Evolutionary conservation across 768 basidiomycete genomes (phyloP).

Genomic region (Tricholoma matsutake): DNA sequence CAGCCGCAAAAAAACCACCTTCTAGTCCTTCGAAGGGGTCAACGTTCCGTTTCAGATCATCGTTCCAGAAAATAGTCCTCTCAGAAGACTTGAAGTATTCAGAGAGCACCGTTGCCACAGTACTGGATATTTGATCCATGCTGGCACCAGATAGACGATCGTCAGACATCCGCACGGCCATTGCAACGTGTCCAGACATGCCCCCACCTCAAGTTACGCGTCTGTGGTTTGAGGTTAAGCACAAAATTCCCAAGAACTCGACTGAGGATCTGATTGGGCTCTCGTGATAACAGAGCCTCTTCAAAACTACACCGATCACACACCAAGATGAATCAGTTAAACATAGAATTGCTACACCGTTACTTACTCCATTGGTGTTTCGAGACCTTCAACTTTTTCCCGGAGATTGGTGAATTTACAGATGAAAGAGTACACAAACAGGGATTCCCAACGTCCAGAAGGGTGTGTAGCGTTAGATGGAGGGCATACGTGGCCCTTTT

Average conservation of each 20-base stretch:
- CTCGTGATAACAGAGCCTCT: conserved; percentile 69
- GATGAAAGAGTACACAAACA: conserved; percentile 85
- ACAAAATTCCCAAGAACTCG: conserved; percentile 74
- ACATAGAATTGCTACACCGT: conserved; percentile 14
- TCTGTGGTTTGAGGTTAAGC: conserved; percentile 78
- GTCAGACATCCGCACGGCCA: conserved; percentile 30
- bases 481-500: conserved; percentile 49
- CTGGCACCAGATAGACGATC: conserved; percentile 42
- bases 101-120: conserved; percentile 62
- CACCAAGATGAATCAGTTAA: conserved; percentile 30
- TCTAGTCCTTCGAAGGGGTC: conserved; percentile 68
- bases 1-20: conserved; percentile 75
- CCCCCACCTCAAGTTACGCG: conserved; percentile 86
- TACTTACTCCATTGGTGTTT: conserved; percentile 82
- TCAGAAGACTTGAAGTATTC: conserved; percentile 73
- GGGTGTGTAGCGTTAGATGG: conserved; percentile 71
- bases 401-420: conserved; percentile 77
- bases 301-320: conserved; percentile 57
- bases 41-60: conserved; percentile 59
- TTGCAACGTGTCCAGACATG: conserved; percentile 29
- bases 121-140: conserved; percentile 78
- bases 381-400: conserved; percentile 73
- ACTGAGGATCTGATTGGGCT: conserved; percentile 70
- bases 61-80: conserved; percentile 80
- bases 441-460: conserved; percentile 79